A percentile compares a stretch with the other conserved stretches of the same genome.
Conservation (phyloP, 225 moss, liverwort and hornwort species). For the Physcomitrium patens region DNA sequence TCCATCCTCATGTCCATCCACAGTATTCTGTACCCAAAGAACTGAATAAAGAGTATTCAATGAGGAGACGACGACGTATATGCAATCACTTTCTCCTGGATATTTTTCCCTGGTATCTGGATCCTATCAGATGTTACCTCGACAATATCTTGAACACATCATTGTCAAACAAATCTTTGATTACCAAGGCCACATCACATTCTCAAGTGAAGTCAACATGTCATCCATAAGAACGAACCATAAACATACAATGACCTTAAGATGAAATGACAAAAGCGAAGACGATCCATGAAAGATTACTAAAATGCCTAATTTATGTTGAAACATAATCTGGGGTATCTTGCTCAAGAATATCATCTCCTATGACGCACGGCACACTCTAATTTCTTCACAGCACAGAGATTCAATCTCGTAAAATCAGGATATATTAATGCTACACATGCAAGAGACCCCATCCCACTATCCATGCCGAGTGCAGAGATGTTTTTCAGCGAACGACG, state of each 20-base stretch:
- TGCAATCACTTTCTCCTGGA: background rate
- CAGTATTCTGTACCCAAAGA: conserved; percentile 24
- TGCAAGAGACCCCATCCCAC: conserved; percentile 76
- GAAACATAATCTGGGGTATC: conserved; percentile 70
- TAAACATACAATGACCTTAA: conserved; percentile 63
- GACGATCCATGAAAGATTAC: conserved; percentile 55
- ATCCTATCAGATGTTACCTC: too few species aligned
- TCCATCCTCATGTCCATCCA: conserved; percentile 17
- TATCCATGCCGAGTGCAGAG: conserved; percentile 69
- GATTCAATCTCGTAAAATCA: conserved; percentile 64
- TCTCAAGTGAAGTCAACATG: conserved; percentile 40
- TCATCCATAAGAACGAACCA: conserved; percentile 48
- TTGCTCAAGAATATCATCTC: conserved; percentile 72
- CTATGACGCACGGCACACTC: conserved; percentile 57
- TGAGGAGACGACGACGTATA: background rate
- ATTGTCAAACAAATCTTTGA: conserved; percentile 29
- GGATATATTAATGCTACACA: conserved; percentile 73
- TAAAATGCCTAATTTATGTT: conserved; percentile 60
- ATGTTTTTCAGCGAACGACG: conserved; percentile 55
- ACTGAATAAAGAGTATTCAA: conserved; percentile 3
- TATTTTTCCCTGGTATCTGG: background rate
- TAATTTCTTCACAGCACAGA: conserved; percentile 58
- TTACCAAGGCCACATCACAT: conserved; percentile 41
- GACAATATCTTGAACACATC: background rate
- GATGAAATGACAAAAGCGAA: conserved; percentile 49